Evolutionary conservation across 2,329 filamentous ascomycete genomes (phyloP).

Genomic region (Cladosporium sp.): DNA sequence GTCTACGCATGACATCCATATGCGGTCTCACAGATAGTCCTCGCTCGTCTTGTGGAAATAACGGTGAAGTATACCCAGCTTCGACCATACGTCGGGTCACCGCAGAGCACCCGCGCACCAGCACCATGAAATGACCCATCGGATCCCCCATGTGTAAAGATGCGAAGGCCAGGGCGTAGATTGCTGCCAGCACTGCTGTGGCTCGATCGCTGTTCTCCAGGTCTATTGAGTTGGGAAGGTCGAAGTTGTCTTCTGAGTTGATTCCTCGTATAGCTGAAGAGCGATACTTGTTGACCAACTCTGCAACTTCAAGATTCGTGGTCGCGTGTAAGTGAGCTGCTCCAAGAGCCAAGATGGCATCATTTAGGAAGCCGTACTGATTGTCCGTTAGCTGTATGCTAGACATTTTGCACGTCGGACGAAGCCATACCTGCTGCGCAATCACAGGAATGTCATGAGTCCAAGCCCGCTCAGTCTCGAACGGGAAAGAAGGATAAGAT

Average conservation of each 20-base stretch:
- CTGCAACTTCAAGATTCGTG: not conserved
- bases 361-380: not conserved
- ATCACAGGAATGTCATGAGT: constrained; percentile 2
- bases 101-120: not conserved
- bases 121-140: not conserved
- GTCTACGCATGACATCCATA: not conserved
- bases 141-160: constrained; percentile 8
- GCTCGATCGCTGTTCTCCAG: not conserved
- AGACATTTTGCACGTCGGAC: not conserved
- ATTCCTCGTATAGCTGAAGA: constrained; percentile 1
- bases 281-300: constrained; percentile 4
- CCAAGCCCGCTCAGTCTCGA: constrained; percentile 4
- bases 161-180: not conserved
- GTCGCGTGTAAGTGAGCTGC: not conserved
- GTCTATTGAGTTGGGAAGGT: not conserved
- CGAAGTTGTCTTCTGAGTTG: constrained; percentile 4
- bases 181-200: not conserved
- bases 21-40: not conserved
- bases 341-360: not conserved
- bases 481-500: constrained; percentile 2
- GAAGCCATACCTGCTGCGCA: constrained; percentile 1
- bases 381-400: not conserved
- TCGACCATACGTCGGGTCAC: constrained; percentile 1
- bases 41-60: not conserved
- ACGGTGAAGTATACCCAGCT: not conserved